Percentiles rank a stretch among this genome's conserved stretches.
Conservation (phyloP, 495 filamentous ascomycete species). For the Podospora pseudoanserina region DNA sequence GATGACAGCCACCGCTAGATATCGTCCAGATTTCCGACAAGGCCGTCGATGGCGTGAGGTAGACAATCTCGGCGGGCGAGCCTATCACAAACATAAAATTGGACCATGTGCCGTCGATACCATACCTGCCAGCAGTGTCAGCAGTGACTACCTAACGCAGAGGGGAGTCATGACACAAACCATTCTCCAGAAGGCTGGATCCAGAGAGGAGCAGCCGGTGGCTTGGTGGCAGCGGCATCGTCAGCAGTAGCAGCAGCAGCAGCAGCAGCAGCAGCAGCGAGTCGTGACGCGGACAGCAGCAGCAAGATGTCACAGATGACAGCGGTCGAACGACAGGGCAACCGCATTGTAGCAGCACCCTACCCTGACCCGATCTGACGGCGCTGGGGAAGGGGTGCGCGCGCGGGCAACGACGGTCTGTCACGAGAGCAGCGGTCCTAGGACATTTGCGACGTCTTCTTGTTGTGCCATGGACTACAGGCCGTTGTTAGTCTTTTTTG, state of each 20-base stretch:
- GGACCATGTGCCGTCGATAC: conserved; percentile 52
- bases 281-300: conserved; percentile 33
- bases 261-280: conserved; percentile 27
- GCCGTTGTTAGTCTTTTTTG: conserved; percentile 10
- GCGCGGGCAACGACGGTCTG: conserved; percentile 19
- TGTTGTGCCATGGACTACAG: conserved; percentile 34
- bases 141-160: not conserved
- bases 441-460: conserved; percentile 29
- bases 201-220: conserved; percentile 33
- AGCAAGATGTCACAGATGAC: conserved; percentile 40
- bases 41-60: conserved; percentile 55
- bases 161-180: conserved; percentile 28
- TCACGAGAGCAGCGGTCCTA: conserved; percentile 31
- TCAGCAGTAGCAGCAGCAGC: conserved; percentile 15
- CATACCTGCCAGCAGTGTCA: conserved; percentile 40
- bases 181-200: conserved; percentile 42
- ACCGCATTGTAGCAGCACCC: conserved; percentile 36
- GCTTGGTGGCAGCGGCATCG: conserved; percentile 8
- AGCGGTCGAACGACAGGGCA: conserved; percentile 31
- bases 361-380: conserved; percentile 18
- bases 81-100: conserved; percentile 54
- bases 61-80: conserved; percentile 53
- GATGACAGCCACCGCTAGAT: conserved; percentile 46
- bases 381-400: conserved; percentile 11
- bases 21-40: conserved; percentile 58